Base-by-base conservation (phyloP, 768 basidiomycete species). In the Auriculariales sp. region DNA sequence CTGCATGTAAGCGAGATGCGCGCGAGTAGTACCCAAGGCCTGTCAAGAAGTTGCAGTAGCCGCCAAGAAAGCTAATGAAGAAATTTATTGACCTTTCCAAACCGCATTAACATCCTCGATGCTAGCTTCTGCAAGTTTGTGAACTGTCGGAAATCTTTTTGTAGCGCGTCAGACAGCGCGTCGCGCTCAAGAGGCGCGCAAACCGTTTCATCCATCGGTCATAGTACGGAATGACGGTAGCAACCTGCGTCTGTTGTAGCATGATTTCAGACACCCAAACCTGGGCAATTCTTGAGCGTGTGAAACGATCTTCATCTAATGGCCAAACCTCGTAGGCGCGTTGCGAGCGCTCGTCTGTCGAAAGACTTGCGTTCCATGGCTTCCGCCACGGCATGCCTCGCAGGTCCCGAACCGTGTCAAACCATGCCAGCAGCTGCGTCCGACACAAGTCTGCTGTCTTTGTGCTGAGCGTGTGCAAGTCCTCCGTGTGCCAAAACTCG, bases 201-300 rank as follows among this genome's bases (percentile, higher is more conserved):
- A 54, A 87, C 86, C 71, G 81, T 56, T 70, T 68, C 73, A 93
- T 87, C 91, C 91, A 98, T 22, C 74, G 73, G 48, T 77, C 80
- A 63, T 88, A 98, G 64, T 95, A 98, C 1, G 86, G 86, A 56
- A 93, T 90, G n/a, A 94, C 91, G 1, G 90, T 91, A 3, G 66
- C 73, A 29, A 95, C 92, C 62, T 94, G 91, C 0, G 93, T 97
- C 64, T 98, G 93, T 63, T 98, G 93, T 2, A 93, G 71, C 93
- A 95, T 95, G 51, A 95, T 81, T 66, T 97, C 90, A 12, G 82
- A 87, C 22, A 91, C 72, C 85, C 87, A 89, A 24, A 90, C 84
- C 86, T 86, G 56, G 14, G 27, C 46, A 34, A 39, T 32, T 28
- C 44, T 30, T 1, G 10, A 15, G 17, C 46, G 28, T 39, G 30